These are phyloP conservation scores for Cryoendolithus antarcticus DNA, from an alignment of 2,329 filamentous ascomycete species.

Conservation along the genomic window DNA sequence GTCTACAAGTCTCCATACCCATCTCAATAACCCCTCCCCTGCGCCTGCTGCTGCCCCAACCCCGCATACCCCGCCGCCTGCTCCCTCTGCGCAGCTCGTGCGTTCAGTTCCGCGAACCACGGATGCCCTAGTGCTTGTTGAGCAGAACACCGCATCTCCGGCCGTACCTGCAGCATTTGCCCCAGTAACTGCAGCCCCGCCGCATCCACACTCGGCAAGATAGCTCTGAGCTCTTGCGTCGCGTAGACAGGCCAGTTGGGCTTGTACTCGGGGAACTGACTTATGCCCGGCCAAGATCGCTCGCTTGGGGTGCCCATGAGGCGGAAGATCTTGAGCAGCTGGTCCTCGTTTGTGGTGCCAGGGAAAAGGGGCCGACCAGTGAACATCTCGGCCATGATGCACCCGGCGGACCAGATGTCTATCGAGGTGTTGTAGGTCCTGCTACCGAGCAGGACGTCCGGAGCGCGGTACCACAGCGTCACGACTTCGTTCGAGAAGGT, in stretches of 20 bases:
- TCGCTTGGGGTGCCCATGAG: constrained; percentile 98
- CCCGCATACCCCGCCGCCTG: too few relatives aligned
- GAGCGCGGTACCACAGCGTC: constrained; percentile 93
- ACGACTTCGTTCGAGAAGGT: constrained; percentile 98
- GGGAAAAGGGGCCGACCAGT: constrained; percentile 91
- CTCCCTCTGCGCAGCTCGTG: constrained; percentile 2
- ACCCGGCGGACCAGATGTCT: constrained; percentile 97
- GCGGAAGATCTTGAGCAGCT: constrained; percentile 91
- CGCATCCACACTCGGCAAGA: constrained; percentile 81
- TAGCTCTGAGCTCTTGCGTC: constrained; percentile 76
- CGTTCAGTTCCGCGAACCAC: constrained; percentile 71
- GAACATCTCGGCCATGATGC: constrained; percentile 99
- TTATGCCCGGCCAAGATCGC: constrained; percentile 89
- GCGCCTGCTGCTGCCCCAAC: too few relatives aligned
- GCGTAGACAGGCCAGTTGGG: constrained; percentile 86
- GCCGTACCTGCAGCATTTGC: constrained; percentile 82
- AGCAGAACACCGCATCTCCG: constrained; percentile 82
- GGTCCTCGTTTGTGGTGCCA: constrained; percentile 95
- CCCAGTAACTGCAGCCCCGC: constrained; percentile 77
- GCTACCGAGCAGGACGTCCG: constrained; percentile 85
- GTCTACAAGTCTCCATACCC: too few relatives aligned
- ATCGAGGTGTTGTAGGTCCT: constrained; percentile 99
- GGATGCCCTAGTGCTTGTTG: constrained; percentile 76
- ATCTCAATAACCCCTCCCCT: too few relatives aligned
- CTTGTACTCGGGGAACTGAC: constrained; percentile 95